These are phyloP conservation scores for Eragrostis curvula DNA, from an alignment of 176 grass and related monocot genomes.

Conservation along the genomic window DNA sequence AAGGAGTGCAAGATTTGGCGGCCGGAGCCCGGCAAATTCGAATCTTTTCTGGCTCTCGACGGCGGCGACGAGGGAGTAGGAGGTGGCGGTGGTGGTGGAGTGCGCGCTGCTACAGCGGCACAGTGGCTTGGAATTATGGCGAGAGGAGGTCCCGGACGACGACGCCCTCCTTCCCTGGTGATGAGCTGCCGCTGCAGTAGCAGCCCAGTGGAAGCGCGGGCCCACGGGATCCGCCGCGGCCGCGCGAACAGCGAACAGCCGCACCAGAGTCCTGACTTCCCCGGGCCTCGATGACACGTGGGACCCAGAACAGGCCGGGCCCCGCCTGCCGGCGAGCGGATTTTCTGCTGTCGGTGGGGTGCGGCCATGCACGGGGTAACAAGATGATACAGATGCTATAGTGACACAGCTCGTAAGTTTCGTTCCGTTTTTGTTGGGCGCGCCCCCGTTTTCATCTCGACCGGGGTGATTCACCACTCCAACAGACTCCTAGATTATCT, in stretches of 20 bases:
- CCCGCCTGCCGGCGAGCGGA: neutral
- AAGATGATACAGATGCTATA: neutral
- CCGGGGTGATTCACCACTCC: neutral
- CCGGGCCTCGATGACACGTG: neutral
- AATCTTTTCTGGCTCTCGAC: neutral
- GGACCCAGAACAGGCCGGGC: rapidly evolving
- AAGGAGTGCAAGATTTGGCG: neutral
- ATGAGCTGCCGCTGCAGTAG: constrained; percentile 21
- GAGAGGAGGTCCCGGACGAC: constrained; percentile 27
- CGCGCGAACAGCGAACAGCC: constrained; percentile 20
- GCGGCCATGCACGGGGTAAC: neutral
- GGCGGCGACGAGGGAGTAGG: neutral
- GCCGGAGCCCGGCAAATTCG: neutral
- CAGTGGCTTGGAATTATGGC: constrained; percentile 53
- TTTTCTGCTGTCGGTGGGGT: constrained; percentile 43
- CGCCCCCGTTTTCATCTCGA: neutral
- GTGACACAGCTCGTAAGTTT: neutral
- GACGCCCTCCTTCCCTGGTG: constrained; percentile 5
- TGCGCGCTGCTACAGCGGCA: constrained; percentile 32
- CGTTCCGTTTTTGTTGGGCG: constrained; percentile 25
- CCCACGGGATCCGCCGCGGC: constrained; percentile 30
- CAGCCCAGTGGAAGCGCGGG: constrained; percentile 27
- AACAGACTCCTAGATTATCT: constrained; percentile 20
- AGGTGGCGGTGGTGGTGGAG: neutral
- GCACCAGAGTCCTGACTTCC: neutral